phyloP scores from a whole-genome alignment of 805 yeast species.

The Saccharomycopsis capsularis region DNA sequence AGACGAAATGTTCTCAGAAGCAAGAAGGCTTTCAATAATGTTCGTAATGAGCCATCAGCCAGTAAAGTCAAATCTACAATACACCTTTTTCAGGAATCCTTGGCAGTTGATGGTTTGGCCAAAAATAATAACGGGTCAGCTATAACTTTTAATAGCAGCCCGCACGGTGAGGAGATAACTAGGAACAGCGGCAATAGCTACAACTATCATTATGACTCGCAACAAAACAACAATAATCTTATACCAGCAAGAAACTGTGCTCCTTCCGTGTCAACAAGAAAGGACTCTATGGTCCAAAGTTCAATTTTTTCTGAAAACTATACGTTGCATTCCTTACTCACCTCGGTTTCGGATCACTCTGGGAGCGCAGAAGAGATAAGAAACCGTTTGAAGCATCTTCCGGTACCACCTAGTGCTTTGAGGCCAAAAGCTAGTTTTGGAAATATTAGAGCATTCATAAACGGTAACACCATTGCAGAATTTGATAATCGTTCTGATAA shows the following conservation, averaged over 20 bases:
- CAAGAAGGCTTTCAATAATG: neutral
- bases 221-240: no score
- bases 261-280: neutral
- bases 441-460: conserved; percentile 5
- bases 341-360: neutral
- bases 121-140: neutral
- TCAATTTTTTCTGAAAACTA: conserved; percentile 10
- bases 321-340: conserved; percentile 1
- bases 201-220: no score
- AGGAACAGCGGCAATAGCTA: no score
- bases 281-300: conserved; percentile 6
- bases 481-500: neutral
- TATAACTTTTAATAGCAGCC: neutral
- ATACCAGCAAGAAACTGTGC: no score
- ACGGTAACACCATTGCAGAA: neutral
- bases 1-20: neutral
- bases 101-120: neutral
- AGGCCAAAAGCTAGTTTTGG: neutral
- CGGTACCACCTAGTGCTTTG: no score
- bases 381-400: no score
- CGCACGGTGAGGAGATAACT: neutral
- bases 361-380: neutral
- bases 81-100: conserved; percentile 5
- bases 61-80: neutral
- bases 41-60: neutral